phyloP scores from a whole-genome alignment of 192 early-diverging fungal species.

The Obelidium mucronatum region DNA sequence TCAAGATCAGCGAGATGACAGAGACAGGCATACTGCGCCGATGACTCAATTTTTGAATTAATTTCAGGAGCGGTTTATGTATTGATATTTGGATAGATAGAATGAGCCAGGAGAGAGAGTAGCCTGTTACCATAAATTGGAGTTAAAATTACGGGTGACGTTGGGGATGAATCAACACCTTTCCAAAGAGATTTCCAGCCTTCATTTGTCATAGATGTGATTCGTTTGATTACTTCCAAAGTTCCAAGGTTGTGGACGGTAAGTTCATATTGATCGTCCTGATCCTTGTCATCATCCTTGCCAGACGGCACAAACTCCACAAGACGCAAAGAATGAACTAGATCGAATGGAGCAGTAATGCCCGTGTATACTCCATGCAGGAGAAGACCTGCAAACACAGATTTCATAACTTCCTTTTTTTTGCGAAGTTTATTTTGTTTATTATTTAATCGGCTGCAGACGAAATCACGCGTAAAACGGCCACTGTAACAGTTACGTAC shows the following conservation, averaged over 20 bases:
- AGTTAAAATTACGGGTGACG: too few relatives aligned
- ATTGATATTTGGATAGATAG: too few relatives aligned
- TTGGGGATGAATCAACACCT: too few relatives aligned
- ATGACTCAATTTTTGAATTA: too few relatives aligned
- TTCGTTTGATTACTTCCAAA: background rate
- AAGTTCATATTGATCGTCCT: background rate
- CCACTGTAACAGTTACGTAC: slow-evolving; percentile 24
- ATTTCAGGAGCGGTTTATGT: too few relatives aligned
- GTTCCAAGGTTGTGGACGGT: background rate
- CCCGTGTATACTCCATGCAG: background rate
- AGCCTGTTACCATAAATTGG: too few relatives aligned
- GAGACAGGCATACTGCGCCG: too few relatives aligned
- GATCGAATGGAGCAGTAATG: background rate
- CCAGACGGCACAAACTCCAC: background rate
- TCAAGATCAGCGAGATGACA: too few relatives aligned
- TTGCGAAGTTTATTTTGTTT: too few relatives aligned
- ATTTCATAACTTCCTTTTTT: background rate
- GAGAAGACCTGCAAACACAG: background rate
- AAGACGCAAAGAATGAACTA: background rate
- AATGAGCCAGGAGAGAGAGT: too few relatives aligned
- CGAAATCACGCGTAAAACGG: slow-evolving; percentile 17
- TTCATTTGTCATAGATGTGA: background rate
- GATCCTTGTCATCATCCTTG: background rate
- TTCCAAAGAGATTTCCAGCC: background rate
- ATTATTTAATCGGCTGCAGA: too few relatives aligned